These are phyloP conservation scores for Davidsoniella australis DNA, from an alignment of 2,329 filamentous ascomycete genomes.

Conservation along the genomic window DNA sequence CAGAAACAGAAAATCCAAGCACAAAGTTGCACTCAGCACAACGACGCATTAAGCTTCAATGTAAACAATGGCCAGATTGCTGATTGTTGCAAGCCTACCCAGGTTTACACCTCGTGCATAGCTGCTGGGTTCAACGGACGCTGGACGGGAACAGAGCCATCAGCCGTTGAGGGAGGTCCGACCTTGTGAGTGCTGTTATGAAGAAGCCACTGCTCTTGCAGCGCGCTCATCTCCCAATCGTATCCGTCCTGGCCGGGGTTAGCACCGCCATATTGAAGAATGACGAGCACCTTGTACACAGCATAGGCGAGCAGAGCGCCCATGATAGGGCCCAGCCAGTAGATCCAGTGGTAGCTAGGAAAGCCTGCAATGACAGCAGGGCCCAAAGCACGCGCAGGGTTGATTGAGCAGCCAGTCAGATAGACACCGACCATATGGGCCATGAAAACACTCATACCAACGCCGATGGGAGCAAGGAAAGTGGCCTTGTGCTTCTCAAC, in stretches of 20 bases:
- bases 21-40: too few species aligned
- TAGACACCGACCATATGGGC: slow-evolving; percentile 28
- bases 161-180: slow-evolving; percentile 9
- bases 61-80: too few species aligned
- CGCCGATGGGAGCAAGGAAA: slow-evolving; percentile 52
- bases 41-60: too few species aligned
- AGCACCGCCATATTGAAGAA: slow-evolving; percentile 32
- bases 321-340: slow-evolving; percentile 35
- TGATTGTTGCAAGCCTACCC: not conserved
- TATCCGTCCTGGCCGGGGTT: slow-evolving; percentile 32
- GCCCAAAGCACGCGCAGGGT: slow-evolving; percentile 34
- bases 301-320: slow-evolving; percentile 31
- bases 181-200: slow-evolving; percentile 7
- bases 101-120: slow-evolving; percentile 9
- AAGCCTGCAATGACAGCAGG: slow-evolving; percentile 29
- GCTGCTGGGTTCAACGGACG: slow-evolving; percentile 4
- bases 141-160: slow-evolving; percentile 4
- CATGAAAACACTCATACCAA: slow-evolving; percentile 55
- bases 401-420: slow-evolving; percentile 31
- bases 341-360: slow-evolving; percentile 34
- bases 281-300: slow-evolving; percentile 33
- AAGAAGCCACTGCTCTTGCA: slow-evolving; percentile 10
- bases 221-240: slow-evolving; percentile 17
- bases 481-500: slow-evolving; percentile 59
- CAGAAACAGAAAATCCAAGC: too few species aligned